Percentiles rank a stretch among this genome's conserved stretches.
Evolutionary conservation across 495 filamentous ascomycete genomes (phyloP).

Genomic region (Trypethelium eluteriae): DNA sequence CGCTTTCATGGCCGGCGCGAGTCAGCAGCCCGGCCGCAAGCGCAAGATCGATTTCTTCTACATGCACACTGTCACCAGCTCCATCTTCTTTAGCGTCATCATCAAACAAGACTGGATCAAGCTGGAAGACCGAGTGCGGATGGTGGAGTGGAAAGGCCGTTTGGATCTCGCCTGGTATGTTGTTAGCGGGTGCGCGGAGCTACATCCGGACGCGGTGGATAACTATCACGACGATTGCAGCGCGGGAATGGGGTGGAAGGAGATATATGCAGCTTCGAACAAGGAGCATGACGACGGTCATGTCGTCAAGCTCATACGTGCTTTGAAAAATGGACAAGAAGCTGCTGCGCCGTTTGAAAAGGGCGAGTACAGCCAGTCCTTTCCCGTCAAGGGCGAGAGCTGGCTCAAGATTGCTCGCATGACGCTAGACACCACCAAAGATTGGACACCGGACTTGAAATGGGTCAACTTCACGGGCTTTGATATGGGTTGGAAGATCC

Average conservation of each 20-base stretch:
- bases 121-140: slow-evolving; percentile 24
- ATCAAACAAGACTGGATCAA: slow-evolving; percentile 23
- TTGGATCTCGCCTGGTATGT: slow-evolving; percentile 36
- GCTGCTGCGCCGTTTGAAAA: slow-evolving; percentile 23
- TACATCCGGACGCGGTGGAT: slow-evolving; percentile 19
- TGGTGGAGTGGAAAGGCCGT: slow-evolving; percentile 37
- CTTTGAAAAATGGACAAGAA: slow-evolving; percentile 33
- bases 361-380: slow-evolving; percentile 8
- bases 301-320: slow-evolving; percentile 34
- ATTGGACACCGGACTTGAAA: no score
- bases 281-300: slow-evolving; percentile 38
- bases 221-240: slow-evolving; percentile 15
- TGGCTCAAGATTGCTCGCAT: slow-evolving; percentile 37
- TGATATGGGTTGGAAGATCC: no score
- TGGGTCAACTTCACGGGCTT: no score
- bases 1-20: background rate
- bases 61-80: slow-evolving; percentile 38
- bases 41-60: slow-evolving; percentile 39
- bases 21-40: slow-evolving; percentile 25
- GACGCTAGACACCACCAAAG: slow-evolving; percentile 20
- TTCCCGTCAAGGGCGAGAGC: slow-evolving; percentile 29
- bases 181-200: slow-evolving; percentile 21
- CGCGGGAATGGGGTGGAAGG: slow-evolving; percentile 27
- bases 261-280: slow-evolving; percentile 29
- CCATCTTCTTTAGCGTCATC: slow-evolving; percentile 32